A percentile compares a stretch with the other conserved stretches of the same genome.
Evolutionary conservation across 2,329 filamentous ascomycete species (phyloP).

Genomic region (Setomelanomma holmii): DNA sequence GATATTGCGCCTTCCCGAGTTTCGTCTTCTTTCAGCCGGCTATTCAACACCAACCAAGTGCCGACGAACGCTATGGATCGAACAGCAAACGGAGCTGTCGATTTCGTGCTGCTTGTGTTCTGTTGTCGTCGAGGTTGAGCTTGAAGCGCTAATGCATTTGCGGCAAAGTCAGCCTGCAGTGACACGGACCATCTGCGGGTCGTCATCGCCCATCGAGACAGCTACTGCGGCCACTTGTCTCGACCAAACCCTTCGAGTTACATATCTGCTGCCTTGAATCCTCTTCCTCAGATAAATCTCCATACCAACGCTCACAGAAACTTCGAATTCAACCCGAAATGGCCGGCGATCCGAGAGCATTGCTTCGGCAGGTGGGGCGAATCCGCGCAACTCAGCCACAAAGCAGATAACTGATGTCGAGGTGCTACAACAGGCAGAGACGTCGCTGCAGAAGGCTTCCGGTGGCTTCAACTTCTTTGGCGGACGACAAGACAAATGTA

Average conservation of each 20-base stretch:
- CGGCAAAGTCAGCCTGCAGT: conserved; percentile 28
- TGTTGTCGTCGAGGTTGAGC: conserved; percentile 30
- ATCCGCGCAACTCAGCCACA: conserved; percentile 38
- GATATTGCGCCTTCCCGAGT: too few species aligned
- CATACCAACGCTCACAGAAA: background rate
- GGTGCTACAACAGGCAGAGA: conserved; percentile 74
- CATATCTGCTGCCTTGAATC: conserved; percentile 10
- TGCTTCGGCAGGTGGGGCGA: conserved; percentile 48
- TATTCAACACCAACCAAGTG: too few species aligned
- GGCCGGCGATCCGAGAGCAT: conserved; percentile 47
- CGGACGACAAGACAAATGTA: conserved; percentile 80
- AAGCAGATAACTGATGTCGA: conserved; percentile 34
- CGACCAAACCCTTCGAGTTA: conserved; percentile 26
- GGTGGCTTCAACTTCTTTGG: conserved; percentile 91
- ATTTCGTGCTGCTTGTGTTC: too few species aligned
- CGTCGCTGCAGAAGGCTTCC: conserved; percentile 74
- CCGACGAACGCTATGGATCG: too few species aligned
- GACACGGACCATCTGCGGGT: conserved; percentile 34
- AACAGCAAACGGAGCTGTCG: too few species aligned
- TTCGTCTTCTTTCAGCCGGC: too few species aligned
- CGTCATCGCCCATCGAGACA: conserved; percentile 42
- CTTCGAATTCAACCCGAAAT: conserved; percentile 30
- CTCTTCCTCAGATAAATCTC: conserved; percentile 4
- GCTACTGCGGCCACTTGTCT: conserved; percentile 44
- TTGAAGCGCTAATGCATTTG: conserved; percentile 19